Conservation (phyloP, 2,329 filamentous ascomycete genomes). For the Fusarium transvaalense region DNA sequence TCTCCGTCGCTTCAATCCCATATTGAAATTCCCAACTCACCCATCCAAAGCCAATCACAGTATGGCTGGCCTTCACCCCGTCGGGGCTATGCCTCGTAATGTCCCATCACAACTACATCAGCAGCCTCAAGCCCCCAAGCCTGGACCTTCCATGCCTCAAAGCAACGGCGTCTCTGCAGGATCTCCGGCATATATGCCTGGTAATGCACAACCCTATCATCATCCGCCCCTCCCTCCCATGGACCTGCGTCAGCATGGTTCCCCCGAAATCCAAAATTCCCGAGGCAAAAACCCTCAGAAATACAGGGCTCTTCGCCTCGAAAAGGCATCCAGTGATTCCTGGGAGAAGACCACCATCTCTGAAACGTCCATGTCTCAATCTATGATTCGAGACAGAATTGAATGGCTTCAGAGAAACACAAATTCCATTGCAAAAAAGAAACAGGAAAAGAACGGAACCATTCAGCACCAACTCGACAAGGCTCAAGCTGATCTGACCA, state of each 20-base stretch:
- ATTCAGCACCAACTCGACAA: constrained; percentile 60
- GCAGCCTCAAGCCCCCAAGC: constrained; percentile 15
- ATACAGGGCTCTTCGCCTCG: constrained; percentile 58
- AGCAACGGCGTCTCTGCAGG: constrained; percentile 5
- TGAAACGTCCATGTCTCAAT: constrained; percentile 54
- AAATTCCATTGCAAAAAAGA: constrained; percentile 55
- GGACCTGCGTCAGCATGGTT: constrained; percentile 35
- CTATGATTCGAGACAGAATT: constrained; percentile 55
- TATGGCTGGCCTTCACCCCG: constrained; percentile 23
- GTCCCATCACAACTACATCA: constrained; percentile 15
- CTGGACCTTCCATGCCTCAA: constrained; percentile 12
- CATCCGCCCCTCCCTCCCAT: constrained; percentile 33
- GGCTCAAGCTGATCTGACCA: constrained; percentile 53
- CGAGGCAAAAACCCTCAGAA: constrained; percentile 54
- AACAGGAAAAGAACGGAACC: constrained; percentile 50
- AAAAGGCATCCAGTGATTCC: constrained; percentile 52
- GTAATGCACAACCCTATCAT: constrained; percentile 9
- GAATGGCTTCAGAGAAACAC: constrained; percentile 53
- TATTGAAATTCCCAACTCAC: constrained; percentile 11
- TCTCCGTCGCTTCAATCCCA: constrained; percentile 2
- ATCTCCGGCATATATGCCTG: constrained; percentile 19
- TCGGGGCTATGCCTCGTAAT: constrained; percentile 24
- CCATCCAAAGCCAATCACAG: constrained; percentile 16
- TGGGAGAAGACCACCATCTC: constrained; percentile 57
- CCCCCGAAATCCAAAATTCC: constrained; percentile 53